Percentiles rank a stretch among this genome's conserved stretches.
Evolutionary conservation across 495 filamentous ascomycete species (phyloP).

Genomic region (Hyaloscypha finlandica): DNA sequence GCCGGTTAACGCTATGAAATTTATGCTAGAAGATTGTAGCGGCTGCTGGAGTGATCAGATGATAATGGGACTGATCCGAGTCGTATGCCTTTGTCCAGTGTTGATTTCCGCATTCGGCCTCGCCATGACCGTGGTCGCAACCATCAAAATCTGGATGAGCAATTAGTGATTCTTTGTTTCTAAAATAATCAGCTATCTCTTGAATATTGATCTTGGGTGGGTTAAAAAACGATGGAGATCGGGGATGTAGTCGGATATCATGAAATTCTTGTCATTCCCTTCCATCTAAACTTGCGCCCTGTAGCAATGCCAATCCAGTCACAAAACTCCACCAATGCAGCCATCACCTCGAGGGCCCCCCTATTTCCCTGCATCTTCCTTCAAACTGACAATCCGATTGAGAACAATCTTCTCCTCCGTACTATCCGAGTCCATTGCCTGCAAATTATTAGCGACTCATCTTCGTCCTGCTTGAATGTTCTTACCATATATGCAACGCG

Average conservation of each 20-base stretch:
- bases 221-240: neutral
- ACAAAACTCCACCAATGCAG: constrained; percentile 17
- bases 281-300: constrained; percentile 10
- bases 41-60: no score
- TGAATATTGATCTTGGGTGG: neutral
- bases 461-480: constrained; percentile 17
- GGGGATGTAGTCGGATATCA: neutral
- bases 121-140: neutral
- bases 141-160: neutral
- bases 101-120: neutral
- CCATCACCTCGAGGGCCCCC: neutral
- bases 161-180: neutral
- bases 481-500: constrained; percentile 79
- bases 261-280: neutral
- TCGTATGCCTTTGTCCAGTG: neutral
- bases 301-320: neutral
- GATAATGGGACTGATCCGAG: no score
- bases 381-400: constrained; percentile 90
- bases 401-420: constrained; percentile 75
- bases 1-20: no score
- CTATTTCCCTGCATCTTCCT: constrained; percentile 81
- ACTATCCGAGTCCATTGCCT: constrained; percentile 75
- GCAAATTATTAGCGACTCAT: constrained; percentile 26
- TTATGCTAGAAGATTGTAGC: no score
- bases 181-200: neutral